A percentile compares a stretch with the other conserved stretches of the same genome.
These are phyloP conservation scores for Senna tora DNA, from an alignment of 306 rosid genomes.

Conservation along the genomic window DNA sequence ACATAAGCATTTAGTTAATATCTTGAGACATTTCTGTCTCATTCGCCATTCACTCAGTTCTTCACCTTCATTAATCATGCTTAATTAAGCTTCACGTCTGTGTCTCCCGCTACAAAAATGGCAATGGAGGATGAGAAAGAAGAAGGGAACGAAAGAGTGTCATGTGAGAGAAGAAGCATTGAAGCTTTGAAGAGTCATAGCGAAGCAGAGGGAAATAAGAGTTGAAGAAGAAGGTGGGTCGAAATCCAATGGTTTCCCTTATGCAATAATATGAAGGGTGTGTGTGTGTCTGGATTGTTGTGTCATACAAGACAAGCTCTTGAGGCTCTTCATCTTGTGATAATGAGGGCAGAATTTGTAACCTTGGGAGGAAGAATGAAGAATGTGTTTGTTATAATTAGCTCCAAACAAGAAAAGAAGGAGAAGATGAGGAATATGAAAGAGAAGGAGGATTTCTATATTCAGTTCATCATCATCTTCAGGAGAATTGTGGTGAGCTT, in stretches of 20 bases:
- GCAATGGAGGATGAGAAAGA: slow-evolving; percentile 52
- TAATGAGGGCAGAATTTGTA: slow-evolving; percentile 62
- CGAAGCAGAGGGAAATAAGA: slow-evolving; percentile 74
- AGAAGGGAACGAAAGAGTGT: slow-evolving; percentile 46
- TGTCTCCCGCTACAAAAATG: slow-evolving; percentile 3
- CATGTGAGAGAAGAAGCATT: slow-evolving; percentile 66
- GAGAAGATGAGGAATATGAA: too few relatives aligned
- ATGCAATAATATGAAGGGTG: slow-evolving; percentile 60
- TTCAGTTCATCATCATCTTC: slow-evolving; percentile 53
- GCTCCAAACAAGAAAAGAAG: slow-evolving; percentile 40
- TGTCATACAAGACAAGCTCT: slow-evolving; percentile 66
- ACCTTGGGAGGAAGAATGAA: slow-evolving; percentile 75
- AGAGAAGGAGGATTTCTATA: slow-evolving; percentile 52
- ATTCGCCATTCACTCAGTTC: too few relatives aligned
- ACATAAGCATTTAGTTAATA: too few relatives aligned
- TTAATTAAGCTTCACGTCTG: too few relatives aligned
- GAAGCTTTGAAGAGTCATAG: slow-evolving; percentile 76
- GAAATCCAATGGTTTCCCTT: slow-evolving; percentile 51
- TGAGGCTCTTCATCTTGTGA: slow-evolving; percentile 61
- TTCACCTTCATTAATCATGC: too few relatives aligned
- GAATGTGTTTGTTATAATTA: slow-evolving; percentile 65
- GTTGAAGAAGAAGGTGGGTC: slow-evolving; percentile 61
- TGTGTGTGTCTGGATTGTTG: slow-evolving; percentile 58
- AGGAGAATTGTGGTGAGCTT: too few relatives aligned
- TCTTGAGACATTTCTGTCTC: too few relatives aligned